Evolutionary conservation across 2,329 filamentous ascomycete genomes (phyloP), one percentile per base, ranked within the genome.

Genomic region (Neurospora sp.): DNA sequence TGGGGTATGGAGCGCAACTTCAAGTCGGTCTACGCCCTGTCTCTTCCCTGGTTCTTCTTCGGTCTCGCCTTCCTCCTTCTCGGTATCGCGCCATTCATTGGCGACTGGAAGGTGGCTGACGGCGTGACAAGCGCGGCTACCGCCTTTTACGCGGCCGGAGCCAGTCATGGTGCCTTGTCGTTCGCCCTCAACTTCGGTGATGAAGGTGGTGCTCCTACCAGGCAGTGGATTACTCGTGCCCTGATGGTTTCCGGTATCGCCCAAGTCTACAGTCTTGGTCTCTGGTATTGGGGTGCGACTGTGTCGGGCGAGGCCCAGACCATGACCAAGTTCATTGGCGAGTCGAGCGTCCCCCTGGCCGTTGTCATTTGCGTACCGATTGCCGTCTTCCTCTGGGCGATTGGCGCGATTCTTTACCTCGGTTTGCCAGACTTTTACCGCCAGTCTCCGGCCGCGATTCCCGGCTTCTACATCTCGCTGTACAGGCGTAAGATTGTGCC

Each of bases 401-500:
- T 90, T 11, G 88, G 86, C 19, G 46, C 83, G 4, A 74, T 88
- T 2, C 80, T 90, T 46, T 88, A 82, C 78, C 77, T 87, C 39
- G 88, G 88, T n/a, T 82, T 91, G 8, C 89, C 89, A 5, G 86
- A 86, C 72, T 91, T 88, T 79, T 91, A 91, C 79, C 87, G 87
- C 66, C 87, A 89, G 75, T 80, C 83, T 15, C 89, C 89, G 0
- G 88, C 88, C 71, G 84, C 83, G 66, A 85, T 91, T 1, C 89
- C 89, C 0, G 87, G 86, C 19, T 90, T 91, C 81, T 91, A 90
- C 79, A 83, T 81, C 68, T 86, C 87, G 2, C 81, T 90, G 8
- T 81, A 85, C 72, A 83, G 87, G 66, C 85, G 89, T 71, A 89
- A 89, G 78, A 87, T 90, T 71, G 84, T 90, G 65, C 81, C 89